phyloP scores from a whole-genome alignment of 306 rosid species.

The Lathyrus aphaca region DNA sequence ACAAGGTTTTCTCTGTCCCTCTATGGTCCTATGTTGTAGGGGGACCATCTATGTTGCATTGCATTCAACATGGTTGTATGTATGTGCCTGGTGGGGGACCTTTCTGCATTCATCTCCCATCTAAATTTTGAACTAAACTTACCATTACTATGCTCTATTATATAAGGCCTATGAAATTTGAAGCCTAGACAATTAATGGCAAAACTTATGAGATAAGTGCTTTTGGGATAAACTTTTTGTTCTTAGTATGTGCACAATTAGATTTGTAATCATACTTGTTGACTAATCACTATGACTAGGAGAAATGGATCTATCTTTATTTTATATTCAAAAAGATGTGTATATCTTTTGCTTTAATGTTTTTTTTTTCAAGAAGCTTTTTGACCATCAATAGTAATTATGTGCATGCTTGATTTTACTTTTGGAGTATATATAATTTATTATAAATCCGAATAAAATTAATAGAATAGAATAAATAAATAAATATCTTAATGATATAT shows the following conservation, averaged over 20 bases:
- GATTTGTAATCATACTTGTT: conserved; percentile 61
- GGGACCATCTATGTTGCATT: conserved; percentile 43
- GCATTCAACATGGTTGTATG: conserved; percentile 10
- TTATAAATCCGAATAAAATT: no score
- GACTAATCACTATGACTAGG: conserved; percentile 51
- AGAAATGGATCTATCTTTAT: conserved; percentile 44
- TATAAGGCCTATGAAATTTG: no score
- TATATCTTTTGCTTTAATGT: conserved; percentile 52
- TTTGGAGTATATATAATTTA: no score
- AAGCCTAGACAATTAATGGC: no score
- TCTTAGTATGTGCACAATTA: conserved; percentile 52
- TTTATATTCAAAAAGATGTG: conserved; percentile 35
- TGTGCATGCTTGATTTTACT: conserved; percentile 9
- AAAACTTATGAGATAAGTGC: background rate
- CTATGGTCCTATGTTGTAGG: conserved; percentile 17
- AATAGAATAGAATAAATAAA: no score
- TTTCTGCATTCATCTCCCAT: conserved; percentile 13
- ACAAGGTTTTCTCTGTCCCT: conserved; percentile 41
- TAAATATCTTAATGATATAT: no score
- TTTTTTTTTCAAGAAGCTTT: conserved; percentile 56
- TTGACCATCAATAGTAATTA: conserved; percentile 61
- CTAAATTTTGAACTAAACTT: background rate
- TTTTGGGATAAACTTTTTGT: conserved; percentile 34
- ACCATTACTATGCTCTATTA: background rate
- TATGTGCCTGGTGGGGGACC: conserved; percentile 40